These are phyloP conservation scores for Biscogniauxia sp. DNA, from an alignment of 2,329 filamentous ascomycete genomes.

Conservation along the genomic window DNA sequence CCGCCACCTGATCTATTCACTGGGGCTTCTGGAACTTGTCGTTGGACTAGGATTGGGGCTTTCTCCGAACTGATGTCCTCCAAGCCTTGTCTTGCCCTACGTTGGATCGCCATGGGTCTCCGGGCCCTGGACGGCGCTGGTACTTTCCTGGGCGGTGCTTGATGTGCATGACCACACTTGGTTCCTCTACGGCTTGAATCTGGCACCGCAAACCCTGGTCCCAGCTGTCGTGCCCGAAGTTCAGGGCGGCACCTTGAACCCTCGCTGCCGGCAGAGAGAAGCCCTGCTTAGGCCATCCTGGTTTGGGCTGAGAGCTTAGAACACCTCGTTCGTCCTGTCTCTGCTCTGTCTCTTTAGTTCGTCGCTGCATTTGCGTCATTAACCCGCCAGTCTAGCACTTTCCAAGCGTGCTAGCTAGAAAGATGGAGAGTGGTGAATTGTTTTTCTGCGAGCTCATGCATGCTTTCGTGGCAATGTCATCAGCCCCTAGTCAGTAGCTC, in stretches of 20 bases:
- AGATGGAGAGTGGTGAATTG: slow-evolving; percentile 31
- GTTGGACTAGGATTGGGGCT: slow-evolving; percentile 8
- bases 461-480: slow-evolving; percentile 44
- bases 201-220: slow-evolving; percentile 16
- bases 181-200: slow-evolving; percentile 6
- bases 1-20: slow-evolving; percentile 32
- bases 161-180: slow-evolving; percentile 10
- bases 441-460: slow-evolving; percentile 41
- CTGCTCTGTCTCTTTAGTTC: slow-evolving; percentile 25
- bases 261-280: slow-evolving; percentile 16
- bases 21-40: slow-evolving; percentile 18
- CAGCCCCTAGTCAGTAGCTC: slow-evolving; percentile 36
- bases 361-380: slow-evolving; percentile 31
- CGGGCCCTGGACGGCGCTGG: slow-evolving; percentile 14
- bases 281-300: slow-evolving; percentile 19
- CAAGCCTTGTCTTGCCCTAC: slow-evolving; percentile 29
- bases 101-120: slow-evolving; percentile 25
- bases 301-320: slow-evolving; percentile 22
- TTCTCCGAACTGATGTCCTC: slow-evolving; percentile 25
- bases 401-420: slow-evolving; percentile 31
- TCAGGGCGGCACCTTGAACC: slow-evolving; percentile 22
- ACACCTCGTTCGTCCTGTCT: slow-evolving; percentile 29
- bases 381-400: slow-evolving; percentile 25
- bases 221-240: slow-evolving; percentile 19
- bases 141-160: slow-evolving; percentile 16